Percentiles rank a stretch among this genome's conserved stretches.
phyloP scores from a whole-genome alignment of 2,329 filamentous ascomycete genomes.

The Chaetomium sp. region DNA sequence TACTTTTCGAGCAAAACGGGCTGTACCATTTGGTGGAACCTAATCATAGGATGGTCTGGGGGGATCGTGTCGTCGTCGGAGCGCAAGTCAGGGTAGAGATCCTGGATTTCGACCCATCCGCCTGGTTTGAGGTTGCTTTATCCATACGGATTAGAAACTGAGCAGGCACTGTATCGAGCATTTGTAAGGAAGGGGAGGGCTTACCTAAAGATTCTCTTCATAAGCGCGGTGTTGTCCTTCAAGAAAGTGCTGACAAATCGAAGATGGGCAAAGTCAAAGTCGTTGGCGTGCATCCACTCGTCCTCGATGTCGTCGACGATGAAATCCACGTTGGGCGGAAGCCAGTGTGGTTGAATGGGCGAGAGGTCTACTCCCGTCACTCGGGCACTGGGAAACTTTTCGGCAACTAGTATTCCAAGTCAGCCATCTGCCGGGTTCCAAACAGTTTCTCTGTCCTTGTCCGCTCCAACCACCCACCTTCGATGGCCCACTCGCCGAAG shows the following conservation, averaged over 20 bases:
- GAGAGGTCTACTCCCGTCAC: slow-evolving; percentile 42
- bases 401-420: slow-evolving; percentile 33
- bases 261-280: slow-evolving; percentile 56
- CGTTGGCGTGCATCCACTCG: slow-evolving; percentile 49
- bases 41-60: slow-evolving; percentile 33
- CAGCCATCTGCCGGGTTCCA: not conserved
- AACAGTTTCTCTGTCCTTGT: not conserved
- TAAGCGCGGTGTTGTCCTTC: slow-evolving; percentile 32
- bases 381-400: slow-evolving; percentile 38
- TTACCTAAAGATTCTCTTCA: slow-evolving; percentile 20
- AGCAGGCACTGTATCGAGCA: no score
- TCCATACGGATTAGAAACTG: not conserved
- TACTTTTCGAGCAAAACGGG: slow-evolving; percentile 28
- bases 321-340: slow-evolving; percentile 51
- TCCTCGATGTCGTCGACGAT: slow-evolving; percentile 51
- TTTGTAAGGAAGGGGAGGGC: not conserved
- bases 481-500: slow-evolving; percentile 51
- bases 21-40: slow-evolving; percentile 25
- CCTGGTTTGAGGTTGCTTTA: slow-evolving; percentile 36
- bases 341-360: slow-evolving; percentile 35
- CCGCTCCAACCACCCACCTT: slow-evolving; percentile 31
- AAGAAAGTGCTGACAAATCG: slow-evolving; percentile 49
- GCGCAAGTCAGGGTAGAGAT: slow-evolving; percentile 35
- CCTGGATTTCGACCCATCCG: slow-evolving; percentile 47
- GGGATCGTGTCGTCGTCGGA: slow-evolving; percentile 40